Evolutionary conservation across 306 rosid genomes (phyloP), one percentile per base, ranked within the genome.

Genomic region (Coriaria nepalensis): DNA sequence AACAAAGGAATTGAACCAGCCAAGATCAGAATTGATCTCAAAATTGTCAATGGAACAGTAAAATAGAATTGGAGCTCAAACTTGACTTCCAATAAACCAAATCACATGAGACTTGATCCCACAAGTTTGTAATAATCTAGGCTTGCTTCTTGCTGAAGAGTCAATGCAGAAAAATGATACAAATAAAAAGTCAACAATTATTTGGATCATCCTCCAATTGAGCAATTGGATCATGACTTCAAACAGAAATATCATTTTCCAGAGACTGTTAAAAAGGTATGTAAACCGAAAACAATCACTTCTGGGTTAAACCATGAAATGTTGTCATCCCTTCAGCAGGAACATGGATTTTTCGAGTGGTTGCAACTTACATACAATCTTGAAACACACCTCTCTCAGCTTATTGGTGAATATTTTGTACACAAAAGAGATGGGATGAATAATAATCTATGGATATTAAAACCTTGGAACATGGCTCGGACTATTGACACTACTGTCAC

Each of bases 381-480:
- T 5, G 95, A 84, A 65, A 78, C 74, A 10, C 79, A 90, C 38
- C 73, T 84, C 36, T 57, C 93, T 64, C 90, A 84, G 52, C 87
- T 90, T 55, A 90, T 84, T 63, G 97, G 97, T 45, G 84, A 90
- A 56, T 81, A 78, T 56, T 53, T 7, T 66, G 66, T 57, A 33
- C 95, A 95, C 43, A 65, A 77, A 69, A 77, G 77, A 66, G 80
- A 84, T 52, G 87, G 84, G 10, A 67, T 52, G 40, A 63, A 81
- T 81, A 63, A 81, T 81, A 77, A 84, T 62, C 61, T 81, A 46
- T 90, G 97, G 97, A 84, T 90, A 76, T 59, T 84, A 60, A 90
- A 84, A 73, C 97, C 97, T 10, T 90, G 97, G 97, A 90, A 90
- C 68, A 90, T 90, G 97, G 97, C 95, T 62, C 77, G 95, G 11